phyloP scores from a whole-genome alignment of 768 basidiomycete genomes.

The Trametes cinnabarina region DNA sequence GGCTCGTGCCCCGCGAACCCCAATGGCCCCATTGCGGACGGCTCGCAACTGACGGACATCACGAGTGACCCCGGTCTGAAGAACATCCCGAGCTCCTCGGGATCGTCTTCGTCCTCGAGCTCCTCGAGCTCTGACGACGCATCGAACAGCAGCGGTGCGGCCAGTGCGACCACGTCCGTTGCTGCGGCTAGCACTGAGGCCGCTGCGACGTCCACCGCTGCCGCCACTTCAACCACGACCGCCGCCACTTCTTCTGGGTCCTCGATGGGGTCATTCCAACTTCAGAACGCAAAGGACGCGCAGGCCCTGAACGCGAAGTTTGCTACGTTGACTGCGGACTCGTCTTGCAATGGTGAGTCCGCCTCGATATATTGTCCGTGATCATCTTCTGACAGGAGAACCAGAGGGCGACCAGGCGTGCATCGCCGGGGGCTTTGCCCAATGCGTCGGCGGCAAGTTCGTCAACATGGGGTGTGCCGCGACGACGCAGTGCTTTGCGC shows the following conservation, averaged over 20 bases:
- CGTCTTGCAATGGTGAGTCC: conserved; percentile 26
- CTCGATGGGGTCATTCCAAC: conserved; percentile 16
- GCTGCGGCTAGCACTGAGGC: conserved; percentile 17
- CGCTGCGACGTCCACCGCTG: conserved; percentile 15
- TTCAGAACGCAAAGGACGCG: conserved; percentile 34
- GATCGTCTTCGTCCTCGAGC: neutral
- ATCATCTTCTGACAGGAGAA: neutral
- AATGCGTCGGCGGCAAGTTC: conserved; percentile 40
- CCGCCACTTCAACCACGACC: conserved; percentile 15
- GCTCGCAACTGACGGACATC: conserved; percentile 36
- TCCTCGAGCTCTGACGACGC: conserved; percentile 4
- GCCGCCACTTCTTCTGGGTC: conserved; percentile 6
- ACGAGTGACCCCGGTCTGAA: conserved; percentile 23
- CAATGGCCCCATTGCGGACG: conserved; percentile 48
- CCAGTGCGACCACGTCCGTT: conserved; percentile 1
- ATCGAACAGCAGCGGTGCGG: neutral
- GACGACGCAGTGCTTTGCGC: conserved; percentile 36
- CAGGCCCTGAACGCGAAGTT: conserved; percentile 35
- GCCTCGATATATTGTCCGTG: neutral
- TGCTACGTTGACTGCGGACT: conserved; percentile 26
- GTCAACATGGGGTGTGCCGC: conserved; percentile 32
- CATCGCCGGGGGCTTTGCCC: conserved; percentile 38
- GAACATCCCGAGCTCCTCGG: conserved; percentile 3
- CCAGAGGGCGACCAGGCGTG: conserved; percentile 38
- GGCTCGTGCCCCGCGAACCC: conserved; percentile 53